Percentiles rank a stretch among this genome's conserved stretches.
Evolutionary conservation across 176 grass and related monocot species (phyloP).

Genomic region (Musa acuminata): DNA sequence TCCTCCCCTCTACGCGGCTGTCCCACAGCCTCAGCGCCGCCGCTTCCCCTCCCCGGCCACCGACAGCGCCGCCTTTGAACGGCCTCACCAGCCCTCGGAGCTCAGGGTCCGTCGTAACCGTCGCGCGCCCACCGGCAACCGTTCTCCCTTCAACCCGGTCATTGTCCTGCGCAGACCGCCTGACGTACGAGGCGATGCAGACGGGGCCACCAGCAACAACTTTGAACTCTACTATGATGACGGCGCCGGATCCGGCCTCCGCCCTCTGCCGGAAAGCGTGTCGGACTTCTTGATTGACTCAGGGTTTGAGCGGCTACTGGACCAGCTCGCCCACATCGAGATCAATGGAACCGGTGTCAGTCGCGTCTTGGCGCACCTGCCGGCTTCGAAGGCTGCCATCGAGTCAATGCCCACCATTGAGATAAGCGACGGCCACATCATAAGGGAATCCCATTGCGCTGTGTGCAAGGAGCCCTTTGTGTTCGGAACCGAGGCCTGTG

Average conservation of each 20-base stretch:
- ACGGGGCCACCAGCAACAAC: neutral
- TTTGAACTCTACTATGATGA: neutral
- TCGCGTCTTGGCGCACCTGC: neutral
- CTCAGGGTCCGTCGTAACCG: neutral
- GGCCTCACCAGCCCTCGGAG: neutral
- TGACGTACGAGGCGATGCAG: neutral
- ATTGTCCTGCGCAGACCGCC: neutral
- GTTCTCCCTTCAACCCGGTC: conserved; percentile 6
- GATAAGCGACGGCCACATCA: neutral
- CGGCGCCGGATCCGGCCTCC: conserved; percentile 1
- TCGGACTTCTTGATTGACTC: neutral
- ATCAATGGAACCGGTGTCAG: neutral
- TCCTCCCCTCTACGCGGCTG: neutral
- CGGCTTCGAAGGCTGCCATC: neutral
- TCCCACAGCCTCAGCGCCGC: neutral
- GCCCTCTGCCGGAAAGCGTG: neutral
- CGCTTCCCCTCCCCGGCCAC: neutral
- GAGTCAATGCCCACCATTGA: conserved; percentile 3
- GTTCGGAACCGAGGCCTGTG: conserved; percentile 13
- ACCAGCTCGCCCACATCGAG: neutral
- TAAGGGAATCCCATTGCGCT: neutral
- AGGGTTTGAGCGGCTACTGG: neutral
- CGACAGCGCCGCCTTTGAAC: neutral
- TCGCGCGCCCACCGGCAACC: neutral
- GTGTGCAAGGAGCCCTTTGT: conserved; percentile 22